phyloP scores from a whole-genome alignment of 345 rosid species.

The Heritiera fomes region DNA sequence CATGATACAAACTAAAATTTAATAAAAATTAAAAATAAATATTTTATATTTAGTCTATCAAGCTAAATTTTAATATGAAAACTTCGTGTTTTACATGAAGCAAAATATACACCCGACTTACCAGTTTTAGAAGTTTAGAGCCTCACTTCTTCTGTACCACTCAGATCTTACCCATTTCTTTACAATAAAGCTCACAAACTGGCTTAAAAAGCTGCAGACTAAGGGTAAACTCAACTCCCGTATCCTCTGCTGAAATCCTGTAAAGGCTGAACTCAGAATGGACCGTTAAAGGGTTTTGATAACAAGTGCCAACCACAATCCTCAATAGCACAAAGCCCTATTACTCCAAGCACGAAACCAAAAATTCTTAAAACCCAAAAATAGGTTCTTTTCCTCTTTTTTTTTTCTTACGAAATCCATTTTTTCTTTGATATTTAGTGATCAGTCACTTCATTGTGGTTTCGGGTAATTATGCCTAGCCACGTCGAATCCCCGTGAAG shows the following conservation, averaged over 20 bases:
- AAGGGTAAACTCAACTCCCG: conserved; percentile 20
- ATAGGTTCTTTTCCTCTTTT: conserved; percentile 6
- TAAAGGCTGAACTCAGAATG: not conserved
- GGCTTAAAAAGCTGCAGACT: conserved; percentile 13
- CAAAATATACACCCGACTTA: too few relatives aligned
- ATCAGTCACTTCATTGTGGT: conserved; percentile 18
- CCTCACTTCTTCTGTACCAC: conserved; percentile 11
- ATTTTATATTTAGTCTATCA: too few relatives aligned
- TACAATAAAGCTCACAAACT: conserved; percentile 1
- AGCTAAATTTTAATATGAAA: too few relatives aligned
- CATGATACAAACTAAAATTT: conserved; percentile 17
- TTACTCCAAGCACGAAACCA: conserved; percentile 11
- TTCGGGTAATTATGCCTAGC: conserved; percentile 35
- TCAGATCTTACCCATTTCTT: conserved; percentile 3
- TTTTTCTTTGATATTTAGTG: not conserved
- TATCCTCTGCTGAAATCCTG: conserved; percentile 15
- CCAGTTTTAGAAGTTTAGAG: not conserved
- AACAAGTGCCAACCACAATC: conserved; percentile 26
- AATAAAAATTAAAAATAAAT: too few relatives aligned
- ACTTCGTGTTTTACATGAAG: too few relatives aligned
- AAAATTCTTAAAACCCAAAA: conserved; percentile 23
- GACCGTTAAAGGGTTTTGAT: not conserved
- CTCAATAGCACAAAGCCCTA: not conserved
- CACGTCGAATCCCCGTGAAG: conserved; percentile 73
- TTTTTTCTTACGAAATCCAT: too few relatives aligned